phyloP scores from a whole-genome alignment of 108 stramenopile genomes.

The Skeletonema marinoi region DNA sequence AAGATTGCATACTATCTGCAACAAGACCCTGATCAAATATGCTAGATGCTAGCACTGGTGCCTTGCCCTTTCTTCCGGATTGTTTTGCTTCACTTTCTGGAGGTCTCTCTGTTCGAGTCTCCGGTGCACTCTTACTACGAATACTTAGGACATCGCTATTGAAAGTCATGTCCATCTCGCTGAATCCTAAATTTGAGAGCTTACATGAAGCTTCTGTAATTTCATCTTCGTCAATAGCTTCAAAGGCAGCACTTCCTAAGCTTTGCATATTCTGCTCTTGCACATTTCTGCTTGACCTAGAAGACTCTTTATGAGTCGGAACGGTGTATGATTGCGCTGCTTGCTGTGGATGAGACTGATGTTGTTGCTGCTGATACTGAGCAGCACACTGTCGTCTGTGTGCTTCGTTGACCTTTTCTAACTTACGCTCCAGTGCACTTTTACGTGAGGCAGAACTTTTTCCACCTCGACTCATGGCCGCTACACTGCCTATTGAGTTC shows the following conservation, averaged over 20 bases:
- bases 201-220: conserved; percentile 20
- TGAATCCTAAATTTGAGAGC: conserved; percentile 32
- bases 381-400: conserved; percentile 18
- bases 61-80: background rate
- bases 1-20: background rate
- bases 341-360: conserved; percentile 14
- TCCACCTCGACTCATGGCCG: background rate
- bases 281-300: background rate
- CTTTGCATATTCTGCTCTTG: conserved; percentile 12
- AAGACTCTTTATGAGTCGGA: conserved; percentile 1
- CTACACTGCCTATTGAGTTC: conserved; percentile 13
- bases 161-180: conserved; percentile 35
- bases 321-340: background rate
- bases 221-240: conserved; percentile 39
- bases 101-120: background rate
- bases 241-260: conserved; percentile 22
- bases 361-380: conserved; percentile 22
- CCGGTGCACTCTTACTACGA: conserved; percentile 15
- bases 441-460: conserved; percentile 9
- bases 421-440: conserved; percentile 39
- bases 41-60: background rate
- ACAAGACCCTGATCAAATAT: background rate
- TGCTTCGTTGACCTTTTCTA: conserved; percentile 40
- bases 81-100: conserved; percentile 3
- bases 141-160: conserved; percentile 28